Evolutionary conservation across 163 green algal species (phyloP).

Genomic region (Scenedesmus sp.): DNA sequence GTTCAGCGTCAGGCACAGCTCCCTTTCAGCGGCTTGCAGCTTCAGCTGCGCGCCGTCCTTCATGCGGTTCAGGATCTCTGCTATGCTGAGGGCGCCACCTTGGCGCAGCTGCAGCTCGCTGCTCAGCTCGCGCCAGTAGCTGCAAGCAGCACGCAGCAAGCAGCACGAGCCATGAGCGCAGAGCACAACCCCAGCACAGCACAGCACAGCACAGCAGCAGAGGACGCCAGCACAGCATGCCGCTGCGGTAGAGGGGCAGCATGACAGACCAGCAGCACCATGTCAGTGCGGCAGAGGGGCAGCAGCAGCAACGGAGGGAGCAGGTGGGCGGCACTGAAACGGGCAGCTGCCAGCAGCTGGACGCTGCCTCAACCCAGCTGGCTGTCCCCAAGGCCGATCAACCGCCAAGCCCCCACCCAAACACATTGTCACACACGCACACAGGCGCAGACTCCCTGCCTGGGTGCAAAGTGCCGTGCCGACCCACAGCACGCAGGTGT

Average conservation of each 20-base stretch:
- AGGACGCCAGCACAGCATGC: no score
- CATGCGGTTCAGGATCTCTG: conserved; percentile 75
- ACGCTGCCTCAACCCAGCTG: background rate
- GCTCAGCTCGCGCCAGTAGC: conserved; percentile 69
- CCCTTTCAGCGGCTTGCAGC: conserved; percentile 76
- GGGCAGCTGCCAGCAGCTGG: background rate
- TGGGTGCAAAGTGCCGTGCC: no score
- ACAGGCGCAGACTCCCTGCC: no score
- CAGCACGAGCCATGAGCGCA: background rate
- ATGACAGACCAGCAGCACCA: background rate
- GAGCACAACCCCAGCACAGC: background rate
- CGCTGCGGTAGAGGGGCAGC: background rate
- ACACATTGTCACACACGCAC: no score
- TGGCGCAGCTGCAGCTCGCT: conserved; percentile 71
- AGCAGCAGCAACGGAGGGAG: background rate
- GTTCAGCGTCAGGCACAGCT: conserved; percentile 78
- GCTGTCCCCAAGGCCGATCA: no score
- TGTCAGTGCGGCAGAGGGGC: no score
- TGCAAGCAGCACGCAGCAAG: background rate
- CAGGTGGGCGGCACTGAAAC: background rate
- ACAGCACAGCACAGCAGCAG: no score
- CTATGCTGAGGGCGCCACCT: conserved; percentile 65
- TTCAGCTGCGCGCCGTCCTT: conserved; percentile 72
- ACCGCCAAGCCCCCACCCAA: no score
- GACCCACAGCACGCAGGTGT: no score